A percentile compares a stretch with the other conserved stretches of the same genome.
These are phyloP conservation scores for Auricularia heimuer DNA, from an alignment of 768 basidiomycete species.

Conservation along the genomic window DNA sequence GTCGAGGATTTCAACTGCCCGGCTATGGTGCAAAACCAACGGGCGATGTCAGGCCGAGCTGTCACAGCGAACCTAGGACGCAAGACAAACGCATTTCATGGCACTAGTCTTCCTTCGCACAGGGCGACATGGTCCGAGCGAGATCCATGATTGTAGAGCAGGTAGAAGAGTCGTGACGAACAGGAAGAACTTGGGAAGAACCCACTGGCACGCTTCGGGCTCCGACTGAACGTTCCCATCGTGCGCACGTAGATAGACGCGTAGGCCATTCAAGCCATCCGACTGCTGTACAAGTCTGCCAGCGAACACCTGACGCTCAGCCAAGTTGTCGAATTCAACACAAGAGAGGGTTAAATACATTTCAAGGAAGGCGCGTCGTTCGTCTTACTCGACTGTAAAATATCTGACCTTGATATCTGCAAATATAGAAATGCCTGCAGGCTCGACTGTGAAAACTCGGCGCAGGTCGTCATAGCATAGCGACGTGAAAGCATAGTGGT, in stretches of 20 bases:
- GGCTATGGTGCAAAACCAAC: too few relatives aligned
- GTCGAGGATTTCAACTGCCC: too few relatives aligned
- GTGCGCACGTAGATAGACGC: not conserved
- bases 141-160: too few relatives aligned
- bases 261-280: slow-evolving; percentile 90
- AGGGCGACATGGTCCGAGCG: too few relatives aligned
- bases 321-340: slow-evolving; percentile 91
- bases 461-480: slow-evolving; percentile 72
- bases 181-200: too few relatives aligned
- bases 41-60: too few relatives aligned
- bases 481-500: slow-evolving; percentile 93
- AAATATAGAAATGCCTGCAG: slow-evolving; percentile 80
- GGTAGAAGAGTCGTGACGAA: too few relatives aligned
- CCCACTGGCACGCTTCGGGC: too few relatives aligned
- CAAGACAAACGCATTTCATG: too few relatives aligned
- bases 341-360: slow-evolving; percentile 82
- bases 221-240: too few relatives aligned
- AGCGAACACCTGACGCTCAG: slow-evolving; percentile 89
- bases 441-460: slow-evolving; percentile 89
- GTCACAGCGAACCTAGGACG: too few relatives aligned
- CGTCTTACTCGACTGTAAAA: not conserved
- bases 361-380: slow-evolving; percentile 70
- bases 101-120: too few relatives aligned
- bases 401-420: not conserved
- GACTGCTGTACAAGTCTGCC: slow-evolving; percentile 87